These are phyloP conservation scores for Solanum sejunctum DNA, from an alignment of 257 asterid species.

Conservation along the genomic window DNA sequence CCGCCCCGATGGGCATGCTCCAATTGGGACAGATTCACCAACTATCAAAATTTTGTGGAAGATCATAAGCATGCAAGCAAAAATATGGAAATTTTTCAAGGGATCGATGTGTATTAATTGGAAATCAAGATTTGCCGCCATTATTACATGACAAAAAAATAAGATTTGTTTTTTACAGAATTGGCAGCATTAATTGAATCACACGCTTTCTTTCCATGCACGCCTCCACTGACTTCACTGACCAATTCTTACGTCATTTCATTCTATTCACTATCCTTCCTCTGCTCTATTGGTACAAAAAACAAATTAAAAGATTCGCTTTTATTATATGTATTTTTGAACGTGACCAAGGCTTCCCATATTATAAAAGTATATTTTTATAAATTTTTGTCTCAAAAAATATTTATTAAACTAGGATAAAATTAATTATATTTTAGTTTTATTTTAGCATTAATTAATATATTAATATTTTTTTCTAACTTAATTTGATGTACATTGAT, in stretches of 20 bases:
- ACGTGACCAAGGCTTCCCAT: too few species aligned
- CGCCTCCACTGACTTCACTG: conserved; percentile 14
- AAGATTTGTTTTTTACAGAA: not conserved
- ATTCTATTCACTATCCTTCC: not conserved
- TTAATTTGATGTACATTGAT: too few species aligned
- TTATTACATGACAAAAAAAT: not conserved
- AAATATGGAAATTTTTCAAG: too few species aligned
- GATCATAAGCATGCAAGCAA: not conserved
- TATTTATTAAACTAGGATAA: too few species aligned
- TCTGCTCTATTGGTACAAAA: not conserved
- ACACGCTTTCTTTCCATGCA: conserved; percentile 40
- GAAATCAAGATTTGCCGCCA: not conserved
- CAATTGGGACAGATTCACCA: not conserved
- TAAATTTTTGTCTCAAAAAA: too few species aligned
- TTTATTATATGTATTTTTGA: too few species aligned
- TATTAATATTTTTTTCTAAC: too few species aligned
- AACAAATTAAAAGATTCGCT: too few species aligned
- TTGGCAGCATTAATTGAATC: not conserved
- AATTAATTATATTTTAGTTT: too few species aligned
- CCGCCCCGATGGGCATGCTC: too few species aligned
- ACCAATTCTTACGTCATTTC: conserved; percentile 1
- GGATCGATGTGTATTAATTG: not conserved
- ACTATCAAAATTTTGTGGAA: not conserved
- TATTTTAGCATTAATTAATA: too few species aligned
- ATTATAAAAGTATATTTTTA: too few species aligned